A percentile compares a stretch with the other conserved stretches of the same genome.
phyloP scores from a whole-genome alignment of 2,329 filamentous ascomycete species.

The Acrocalymma vagum region DNA sequence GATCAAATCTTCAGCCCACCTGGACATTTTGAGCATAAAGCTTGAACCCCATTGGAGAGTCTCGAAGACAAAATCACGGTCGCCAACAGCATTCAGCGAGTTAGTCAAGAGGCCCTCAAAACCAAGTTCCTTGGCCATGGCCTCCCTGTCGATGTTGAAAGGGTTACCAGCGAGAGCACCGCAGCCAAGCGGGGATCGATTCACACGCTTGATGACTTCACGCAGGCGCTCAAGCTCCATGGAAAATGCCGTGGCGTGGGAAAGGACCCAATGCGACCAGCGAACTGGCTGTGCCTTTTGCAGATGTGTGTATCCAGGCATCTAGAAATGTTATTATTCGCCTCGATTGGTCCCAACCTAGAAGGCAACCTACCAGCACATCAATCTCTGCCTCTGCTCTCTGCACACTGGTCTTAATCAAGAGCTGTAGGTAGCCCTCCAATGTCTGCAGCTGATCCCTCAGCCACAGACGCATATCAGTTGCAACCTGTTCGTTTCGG shows the following conservation, averaged over 20 bases:
- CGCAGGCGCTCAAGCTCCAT: slow-evolving; percentile 80
- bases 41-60: slow-evolving; percentile 81
- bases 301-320: slow-evolving; percentile 90
- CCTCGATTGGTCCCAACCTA: neutral
- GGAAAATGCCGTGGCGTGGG: slow-evolving; percentile 75
- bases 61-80: slow-evolving; percentile 85
- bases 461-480: slow-evolving; percentile 90
- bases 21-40: slow-evolving; percentile 80
- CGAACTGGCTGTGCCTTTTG: slow-evolving; percentile 83
- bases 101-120: slow-evolving; percentile 81
- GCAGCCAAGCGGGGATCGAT: slow-evolving; percentile 74
- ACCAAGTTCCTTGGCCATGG: slow-evolving; percentile 81
- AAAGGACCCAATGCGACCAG: slow-evolving; percentile 84
- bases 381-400: slow-evolving; percentile 80
- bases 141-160: slow-evolving; percentile 81
- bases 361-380: slow-evolving; percentile 56
- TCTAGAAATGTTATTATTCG: slow-evolving; percentile 47
- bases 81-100: slow-evolving; percentile 77
- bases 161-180: slow-evolving; percentile 84
- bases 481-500: slow-evolving; percentile 89
- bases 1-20: slow-evolving; percentile 87
- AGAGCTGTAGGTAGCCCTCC: slow-evolving; percentile 71
- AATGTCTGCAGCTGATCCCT: slow-evolving; percentile 76
- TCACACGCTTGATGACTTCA: slow-evolving; percentile 77
- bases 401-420: slow-evolving; percentile 73